Evolutionary conservation across 257 asterid species (phyloP), one percentile per base, ranked within the genome.

Genomic region (Buddleja alternifolia): DNA sequence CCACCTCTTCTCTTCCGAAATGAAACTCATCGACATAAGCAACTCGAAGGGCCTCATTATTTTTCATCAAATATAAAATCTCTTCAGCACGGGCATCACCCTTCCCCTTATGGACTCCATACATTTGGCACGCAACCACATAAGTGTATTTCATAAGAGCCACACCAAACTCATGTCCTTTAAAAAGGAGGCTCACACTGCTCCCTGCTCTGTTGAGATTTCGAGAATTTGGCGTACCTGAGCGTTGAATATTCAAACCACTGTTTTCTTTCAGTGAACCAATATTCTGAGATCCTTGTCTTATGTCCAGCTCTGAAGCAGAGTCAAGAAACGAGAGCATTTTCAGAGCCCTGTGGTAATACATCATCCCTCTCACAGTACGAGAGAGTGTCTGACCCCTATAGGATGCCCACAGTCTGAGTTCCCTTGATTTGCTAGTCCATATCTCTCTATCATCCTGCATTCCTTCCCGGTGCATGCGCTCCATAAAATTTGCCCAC

Each of bases 301-400:
- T 77, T 56, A 93, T 80, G 46, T 93, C 97, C 86, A 88, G 81
- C 81, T 93, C 98, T 0, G 94, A 78, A 36, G 98, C 97, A 64
- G 88, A 63, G 69, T 93, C 98, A 34, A 93, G 95, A 85, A 86
- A 93, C 4, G 98, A 79, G 50, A 93, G 95, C 97, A 93, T 88
- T 75, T 86, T 83, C n/a, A 93, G 87, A 66, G 98, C 98, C 80
- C 93, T 69, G 80, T 90, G 81, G 70, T 93, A 90, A 75, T 93
- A 90, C 98, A 93, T 93, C 98, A 93, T 93, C 69, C 98, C 98
- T 73, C 97, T 83, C 60, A 93, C 94, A 7, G 98, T 93, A 50
- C 98, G 91, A 10, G 97, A 85, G 29, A 93, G 80, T 44, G 98
- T 93, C 76, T 93, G 98, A 39, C 98, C 98, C 76, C 98, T 88